A percentile compares a stretch with the other conserved stretches of the same genome.
These are phyloP conservation scores for Bacidia rubella DNA, from an alignment of 495 filamentous ascomycete species.

Conservation along the genomic window DNA sequence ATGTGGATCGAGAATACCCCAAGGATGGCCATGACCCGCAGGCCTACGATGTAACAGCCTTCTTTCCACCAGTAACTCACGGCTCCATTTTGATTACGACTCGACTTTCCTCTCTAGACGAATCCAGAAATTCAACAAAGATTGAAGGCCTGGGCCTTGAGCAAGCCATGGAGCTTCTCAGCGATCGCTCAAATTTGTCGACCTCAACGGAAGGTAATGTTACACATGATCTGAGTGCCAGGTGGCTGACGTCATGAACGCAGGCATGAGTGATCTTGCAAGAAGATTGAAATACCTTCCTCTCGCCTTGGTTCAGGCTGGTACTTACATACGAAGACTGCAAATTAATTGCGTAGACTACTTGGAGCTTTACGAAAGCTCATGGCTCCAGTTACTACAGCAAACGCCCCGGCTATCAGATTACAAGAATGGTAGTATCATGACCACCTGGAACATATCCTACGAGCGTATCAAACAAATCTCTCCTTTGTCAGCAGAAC, in stretches of 20 bases:
- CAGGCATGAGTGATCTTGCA: neutral
- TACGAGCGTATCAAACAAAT: constrained; percentile 27
- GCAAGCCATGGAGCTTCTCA: constrained; percentile 13
- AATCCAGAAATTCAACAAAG: constrained; percentile 19
- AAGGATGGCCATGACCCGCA: constrained; percentile 12
- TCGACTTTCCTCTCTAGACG: constrained; percentile 22
- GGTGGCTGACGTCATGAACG: neutral
- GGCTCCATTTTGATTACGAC: constrained; percentile 31
- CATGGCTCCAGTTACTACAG: neutral
- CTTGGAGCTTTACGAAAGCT: neutral
- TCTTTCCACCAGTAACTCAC: constrained; percentile 26
- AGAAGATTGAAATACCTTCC: too few relatives aligned
- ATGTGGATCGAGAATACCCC: constrained; percentile 25
- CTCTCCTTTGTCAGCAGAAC: constrained; percentile 23
- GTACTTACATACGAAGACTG: neutral
- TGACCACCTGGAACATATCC: constrained; percentile 34
- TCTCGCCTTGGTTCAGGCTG: too few relatives aligned
- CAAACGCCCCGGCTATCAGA: constrained; percentile 15
- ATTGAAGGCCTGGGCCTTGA: constrained; percentile 17
- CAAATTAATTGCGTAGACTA: neutral
- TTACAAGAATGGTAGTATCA: constrained; percentile 22
- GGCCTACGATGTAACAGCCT: constrained; percentile 24
- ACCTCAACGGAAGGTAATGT: constrained; percentile 9
- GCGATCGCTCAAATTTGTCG: constrained; percentile 20
- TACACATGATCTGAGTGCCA: neutral